Percentiles rank a stretch among this genome's conserved stretches.
Conservation (phyloP, 176 grass and related monocot species). For the Poa pratensis region DNA sequence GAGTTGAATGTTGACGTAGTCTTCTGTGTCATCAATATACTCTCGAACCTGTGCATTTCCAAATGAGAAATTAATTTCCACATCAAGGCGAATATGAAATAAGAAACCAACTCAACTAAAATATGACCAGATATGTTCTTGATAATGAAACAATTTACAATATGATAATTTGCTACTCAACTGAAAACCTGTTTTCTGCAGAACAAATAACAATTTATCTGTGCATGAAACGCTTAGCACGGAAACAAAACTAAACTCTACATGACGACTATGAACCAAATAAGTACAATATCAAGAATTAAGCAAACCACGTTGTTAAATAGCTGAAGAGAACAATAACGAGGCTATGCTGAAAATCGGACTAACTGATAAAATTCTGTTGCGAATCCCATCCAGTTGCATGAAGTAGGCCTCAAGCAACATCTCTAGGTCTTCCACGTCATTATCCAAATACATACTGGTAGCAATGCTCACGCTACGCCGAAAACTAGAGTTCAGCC, state of each 20-base stretch:
- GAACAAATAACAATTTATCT: background rate
- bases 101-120: background rate
- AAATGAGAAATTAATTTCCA: conserved; percentile 34
- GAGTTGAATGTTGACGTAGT: conserved; percentile 98
- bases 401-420: conserved; percentile 99
- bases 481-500: conserved; percentile 65
- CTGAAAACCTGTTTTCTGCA: conserved; percentile 15
- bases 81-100: background rate
- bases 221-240: conserved; percentile 4
- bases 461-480: conserved; percentile 80
- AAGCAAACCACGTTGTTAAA: background rate
- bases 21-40: conserved; percentile 96
- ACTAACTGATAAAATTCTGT: conserved; percentile 98
- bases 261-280: background rate
- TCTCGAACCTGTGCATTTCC: conserved; percentile 71
- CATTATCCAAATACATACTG: conserved; percentile 87
- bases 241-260: background rate
- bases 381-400: conserved; percentile 96
- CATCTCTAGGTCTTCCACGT: conserved; percentile 98
- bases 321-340: conserved; percentile 5
- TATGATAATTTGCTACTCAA: background rate
- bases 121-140: background rate
- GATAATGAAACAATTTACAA: conserved; percentile 19
- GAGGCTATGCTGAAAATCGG: background rate
- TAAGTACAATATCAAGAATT: conserved; percentile 13